phyloP scores from a whole-genome alignment of 2,329 filamentous ascomycete species.

The Alternaria burnsii region DNA sequence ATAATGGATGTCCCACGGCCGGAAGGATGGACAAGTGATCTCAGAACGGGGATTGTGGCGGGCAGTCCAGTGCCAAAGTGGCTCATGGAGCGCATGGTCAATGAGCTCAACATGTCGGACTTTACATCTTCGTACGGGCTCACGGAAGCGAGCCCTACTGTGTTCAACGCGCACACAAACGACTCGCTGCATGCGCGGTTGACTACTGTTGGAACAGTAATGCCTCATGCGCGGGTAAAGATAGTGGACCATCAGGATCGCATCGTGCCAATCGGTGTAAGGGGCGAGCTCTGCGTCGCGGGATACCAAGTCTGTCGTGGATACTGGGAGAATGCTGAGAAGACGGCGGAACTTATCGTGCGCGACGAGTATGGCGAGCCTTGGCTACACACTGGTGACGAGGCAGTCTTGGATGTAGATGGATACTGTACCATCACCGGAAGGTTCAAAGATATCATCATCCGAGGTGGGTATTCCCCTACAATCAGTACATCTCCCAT shows the following conservation, averaged over 20 bases:
- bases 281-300: conserved; percentile 79
- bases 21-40: conserved; percentile 51
- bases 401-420: conserved; percentile 50
- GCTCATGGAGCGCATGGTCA: conserved; percentile 76
- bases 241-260: conserved; percentile 74
- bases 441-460: conserved; percentile 82
- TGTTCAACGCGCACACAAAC: conserved; percentile 80
- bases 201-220: conserved; percentile 76
- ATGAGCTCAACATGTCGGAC: conserved; percentile 76
- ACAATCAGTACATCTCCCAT: background rate
- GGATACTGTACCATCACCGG: conserved; percentile 77
- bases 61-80: conserved; percentile 79
- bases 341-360: conserved; percentile 75
- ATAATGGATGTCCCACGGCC: conserved; percentile 61
- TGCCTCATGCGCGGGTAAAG: conserved; percentile 78
- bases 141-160: conserved; percentile 80
- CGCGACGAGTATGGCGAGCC: conserved; percentile 67
- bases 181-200: conserved; percentile 73
- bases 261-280: conserved; percentile 71
- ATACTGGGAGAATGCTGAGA: conserved; percentile 73
- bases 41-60: conserved; percentile 81
- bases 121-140: conserved; percentile 68
- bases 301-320: conserved; percentile 77
- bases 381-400: conserved; percentile 53
- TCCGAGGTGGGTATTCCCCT: conserved; percentile 62